These are phyloP conservation scores for Fraxinus excelsior DNA, from an alignment of 257 asterid genomes.

Conservation along the genomic window DNA sequence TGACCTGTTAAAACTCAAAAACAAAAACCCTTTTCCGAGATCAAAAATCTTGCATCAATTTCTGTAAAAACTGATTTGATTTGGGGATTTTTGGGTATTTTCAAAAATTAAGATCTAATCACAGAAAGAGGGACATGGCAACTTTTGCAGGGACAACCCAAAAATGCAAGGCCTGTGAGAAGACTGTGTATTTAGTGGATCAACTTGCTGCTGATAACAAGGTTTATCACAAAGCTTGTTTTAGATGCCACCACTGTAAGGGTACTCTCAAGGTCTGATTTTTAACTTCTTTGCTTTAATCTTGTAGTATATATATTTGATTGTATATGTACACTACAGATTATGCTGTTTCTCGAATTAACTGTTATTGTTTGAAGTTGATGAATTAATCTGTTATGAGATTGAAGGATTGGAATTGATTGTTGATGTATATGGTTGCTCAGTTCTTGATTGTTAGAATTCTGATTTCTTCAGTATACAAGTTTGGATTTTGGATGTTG, in stretches of 20 bases:
- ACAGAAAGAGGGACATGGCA: constrained; percentile 36
- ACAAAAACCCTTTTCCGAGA: constrained; percentile 18
- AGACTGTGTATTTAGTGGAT: constrained; percentile 77
- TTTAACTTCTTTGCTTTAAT: not conserved
- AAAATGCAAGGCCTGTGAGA: constrained; percentile 70
- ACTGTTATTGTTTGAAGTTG: constrained; percentile 23
- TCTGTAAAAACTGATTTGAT: constrained; percentile 16
- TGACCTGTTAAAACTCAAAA: constrained; percentile 33
- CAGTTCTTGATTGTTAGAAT: constrained; percentile 16
- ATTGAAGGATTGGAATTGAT: not conserved
- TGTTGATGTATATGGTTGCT: constrained; percentile 13
- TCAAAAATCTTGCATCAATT: constrained; percentile 8
- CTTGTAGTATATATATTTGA: not conserved
- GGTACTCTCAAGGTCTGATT: constrained; percentile 67
- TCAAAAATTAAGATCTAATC: constrained; percentile 32
- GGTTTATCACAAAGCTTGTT: constrained; percentile 74
- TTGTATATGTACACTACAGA: constrained; percentile 9
- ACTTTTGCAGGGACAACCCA: constrained; percentile 70
- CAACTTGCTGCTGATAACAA: constrained; percentile 62
- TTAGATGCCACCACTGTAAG: constrained; percentile 75
- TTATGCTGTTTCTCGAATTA: constrained; percentile 14
- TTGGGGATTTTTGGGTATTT: constrained; percentile 9
- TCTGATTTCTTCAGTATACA: not conserved
- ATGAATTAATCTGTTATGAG: constrained; percentile 12
- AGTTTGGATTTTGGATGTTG: constrained; percentile 10